Evolutionary conservation across 176 grass and related monocot species (phyloP), one percentile per base, ranked within the genome.

Genomic region (Carex littledalei): DNA sequence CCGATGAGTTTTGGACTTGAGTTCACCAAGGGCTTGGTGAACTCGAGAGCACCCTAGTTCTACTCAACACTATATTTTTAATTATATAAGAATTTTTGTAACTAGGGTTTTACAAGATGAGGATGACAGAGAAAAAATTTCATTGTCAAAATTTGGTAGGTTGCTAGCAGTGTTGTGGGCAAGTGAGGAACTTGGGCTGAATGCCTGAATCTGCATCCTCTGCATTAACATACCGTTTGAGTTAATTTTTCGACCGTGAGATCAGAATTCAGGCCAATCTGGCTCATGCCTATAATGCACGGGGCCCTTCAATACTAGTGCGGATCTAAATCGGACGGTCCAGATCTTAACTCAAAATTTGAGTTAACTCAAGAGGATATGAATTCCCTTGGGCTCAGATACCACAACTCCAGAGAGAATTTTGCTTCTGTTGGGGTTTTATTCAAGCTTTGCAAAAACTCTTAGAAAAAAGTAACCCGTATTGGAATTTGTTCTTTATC

Each of bases 161-260:
- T 69, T 60, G 12, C 43, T 74, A 74, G n/a, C n/a, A 74, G 70
- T 74, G 70, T 74, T 74, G 63, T 32, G 63, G 29, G 63, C 63
- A 29, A 66, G 22, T 66, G 24, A 12, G 1, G 63, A 66, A 31
- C 2, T 49, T 49, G 1, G 41, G 49, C 18, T 73, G 37, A 39
- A 39, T 39, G 41, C 22, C 18, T 73, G 37, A 39, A 39, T 39
- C 4, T 39, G 37, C 37, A 39, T 39, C 37, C 37, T 39, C 37
- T 39, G 37, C 37, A 39, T 39, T 39, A 39, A 39, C 5, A 39
- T 39, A 39, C 37, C 37, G 5, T 5, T 39, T 39, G 37, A 39
- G 37, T 39, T 39, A 39, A 5, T 39, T 39, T 39, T 39, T 39
- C 37, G 37, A 39, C 37, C 37, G 5, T 39, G 37, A 39, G 37